Percentiles rank a stretch among this genome's conserved stretches.
Evolutionary conservation across 371 early-diverging fungal genomes (phyloP).

Genomic region (Rhizomucor miehei): DNA sequence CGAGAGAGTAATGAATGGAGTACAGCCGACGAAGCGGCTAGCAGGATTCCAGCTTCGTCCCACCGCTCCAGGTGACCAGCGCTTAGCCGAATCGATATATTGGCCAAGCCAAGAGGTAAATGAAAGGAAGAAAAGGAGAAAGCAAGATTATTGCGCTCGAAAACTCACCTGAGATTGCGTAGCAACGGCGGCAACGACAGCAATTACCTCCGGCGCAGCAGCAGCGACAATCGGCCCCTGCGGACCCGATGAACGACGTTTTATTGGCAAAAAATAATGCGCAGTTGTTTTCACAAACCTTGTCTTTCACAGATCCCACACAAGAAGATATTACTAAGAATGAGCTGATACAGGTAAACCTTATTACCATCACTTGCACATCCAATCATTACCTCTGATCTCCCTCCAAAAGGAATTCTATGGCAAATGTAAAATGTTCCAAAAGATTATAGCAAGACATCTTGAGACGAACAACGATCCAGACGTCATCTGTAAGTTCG

Average conservation of each 20-base stretch:
- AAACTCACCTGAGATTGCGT: conserved; percentile 1
- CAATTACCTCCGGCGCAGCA: background rate
- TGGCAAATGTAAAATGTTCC: conserved; percentile 35
- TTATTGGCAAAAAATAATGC: conserved; percentile 48
- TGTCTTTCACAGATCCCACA: conserved; percentile 52
- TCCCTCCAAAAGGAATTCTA: conserved; percentile 35
- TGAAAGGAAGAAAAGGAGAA: conserved; percentile 3
- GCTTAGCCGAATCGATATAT: conserved; percentile 1
- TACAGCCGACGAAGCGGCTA: conserved; percentile 2
- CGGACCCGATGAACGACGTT: conserved; percentile 24
- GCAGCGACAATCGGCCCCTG: conserved; percentile 3
- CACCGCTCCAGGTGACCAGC: conserved; percentile 1
- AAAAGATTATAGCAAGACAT: conserved; percentile 28
- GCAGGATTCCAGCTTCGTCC: conserved; percentile 4
- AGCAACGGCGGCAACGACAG: conserved; percentile 11
- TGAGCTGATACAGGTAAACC: conserved; percentile 36
- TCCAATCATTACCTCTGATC: too few species aligned
- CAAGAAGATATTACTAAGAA: conserved; percentile 47
- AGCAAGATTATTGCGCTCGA: background rate
- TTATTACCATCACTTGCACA: background rate
- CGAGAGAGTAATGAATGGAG: conserved; percentile 26
- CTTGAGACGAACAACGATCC: conserved; percentile 38
- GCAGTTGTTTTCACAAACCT: conserved; percentile 41
- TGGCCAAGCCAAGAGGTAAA: background rate
- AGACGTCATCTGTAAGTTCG: conserved; percentile 35